Evolutionary conservation across 148 eudicot species (phyloP).

Genomic region (Rhododendron mucronatum): DNA sequence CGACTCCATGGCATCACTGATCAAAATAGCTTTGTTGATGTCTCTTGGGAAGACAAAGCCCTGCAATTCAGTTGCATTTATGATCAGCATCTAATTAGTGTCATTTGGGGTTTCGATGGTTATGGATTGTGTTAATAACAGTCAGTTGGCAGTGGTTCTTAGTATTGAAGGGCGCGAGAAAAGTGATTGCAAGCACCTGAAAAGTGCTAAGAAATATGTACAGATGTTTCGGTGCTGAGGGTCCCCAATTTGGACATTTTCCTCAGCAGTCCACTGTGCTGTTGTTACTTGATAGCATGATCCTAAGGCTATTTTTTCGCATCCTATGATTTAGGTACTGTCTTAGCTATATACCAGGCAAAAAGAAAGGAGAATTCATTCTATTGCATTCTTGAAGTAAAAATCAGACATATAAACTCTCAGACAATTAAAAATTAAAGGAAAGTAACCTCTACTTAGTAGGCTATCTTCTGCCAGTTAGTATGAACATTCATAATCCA

Average conservation of each 20-base stretch:
- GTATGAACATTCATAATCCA: too few species aligned
- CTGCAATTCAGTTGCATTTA: slow-evolving; percentile 26
- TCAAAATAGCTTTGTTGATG: slow-evolving; percentile 91
- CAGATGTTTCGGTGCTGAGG: not conserved
- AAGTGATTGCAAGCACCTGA: not conserved
- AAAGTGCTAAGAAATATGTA: not conserved
- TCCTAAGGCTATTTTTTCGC: too few species aligned
- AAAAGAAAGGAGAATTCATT: not conserved
- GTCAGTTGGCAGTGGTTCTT: not conserved
- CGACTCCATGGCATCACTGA: slow-evolving; percentile 95
- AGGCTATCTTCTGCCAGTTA: not conserved
- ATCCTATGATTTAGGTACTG: too few species aligned
- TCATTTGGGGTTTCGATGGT: not conserved
- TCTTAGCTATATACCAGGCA: not conserved
- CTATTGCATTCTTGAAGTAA: not conserved
- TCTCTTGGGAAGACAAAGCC: slow-evolving; percentile 90
- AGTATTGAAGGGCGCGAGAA: not conserved
- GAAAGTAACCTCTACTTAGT: not conserved
- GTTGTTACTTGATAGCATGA: too few species aligned
- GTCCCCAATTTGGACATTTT: not conserved
- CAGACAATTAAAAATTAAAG: not conserved
- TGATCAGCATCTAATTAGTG: not conserved
- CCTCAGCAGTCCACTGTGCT: not conserved
- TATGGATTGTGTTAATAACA: not conserved
- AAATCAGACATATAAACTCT: not conserved